A percentile compares a stretch with the other conserved stretches of the same genome.
These are phyloP conservation scores for Dendrobium huoshanense DNA, from an alignment of 106 monocot species.

Conservation along the genomic window DNA sequence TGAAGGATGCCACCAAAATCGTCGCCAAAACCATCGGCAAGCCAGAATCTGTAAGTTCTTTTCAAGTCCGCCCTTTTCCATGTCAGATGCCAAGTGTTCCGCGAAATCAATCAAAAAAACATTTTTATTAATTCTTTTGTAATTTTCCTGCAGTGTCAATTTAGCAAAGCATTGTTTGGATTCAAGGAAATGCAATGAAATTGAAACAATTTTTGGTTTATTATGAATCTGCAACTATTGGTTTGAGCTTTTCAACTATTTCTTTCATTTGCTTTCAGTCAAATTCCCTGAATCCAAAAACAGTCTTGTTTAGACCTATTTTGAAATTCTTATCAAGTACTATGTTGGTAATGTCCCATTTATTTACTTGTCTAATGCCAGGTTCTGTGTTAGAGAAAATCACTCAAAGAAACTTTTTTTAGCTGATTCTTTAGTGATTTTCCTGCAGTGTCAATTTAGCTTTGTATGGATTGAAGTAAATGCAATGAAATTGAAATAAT, in stretches of 20 bases:
- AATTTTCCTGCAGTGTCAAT: not conserved
- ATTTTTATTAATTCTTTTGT: not conserved
- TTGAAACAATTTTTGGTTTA: not conserved
- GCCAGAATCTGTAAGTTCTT: slow-evolving; percentile 66
- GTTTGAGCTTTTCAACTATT: not conserved
- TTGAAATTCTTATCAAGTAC: no score
- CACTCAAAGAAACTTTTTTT: no score
- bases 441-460: no score
- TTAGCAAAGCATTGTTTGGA: not conserved
- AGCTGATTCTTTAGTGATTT: no score
- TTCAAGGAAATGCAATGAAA: not conserved
- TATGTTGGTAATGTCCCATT: no score
- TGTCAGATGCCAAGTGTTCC: slow-evolving; percentile 18
- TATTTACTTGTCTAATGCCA: no score
- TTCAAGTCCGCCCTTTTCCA: not conserved
- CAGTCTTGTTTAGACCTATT: not conserved
- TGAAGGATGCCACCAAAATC: slow-evolving; percentile 64
- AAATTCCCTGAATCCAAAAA: not conserved
- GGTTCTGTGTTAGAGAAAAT: no score
- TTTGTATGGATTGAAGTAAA: no score
- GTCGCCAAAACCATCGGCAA: slow-evolving; percentile 88
- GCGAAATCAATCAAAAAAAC: slow-evolving; percentile 13
- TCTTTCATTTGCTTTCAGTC: not conserved
- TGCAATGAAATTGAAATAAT: no score
- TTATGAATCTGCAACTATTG: no score